Conservation (phyloP, 139 green algal species). For the Chlorella ohadii region DNA sequence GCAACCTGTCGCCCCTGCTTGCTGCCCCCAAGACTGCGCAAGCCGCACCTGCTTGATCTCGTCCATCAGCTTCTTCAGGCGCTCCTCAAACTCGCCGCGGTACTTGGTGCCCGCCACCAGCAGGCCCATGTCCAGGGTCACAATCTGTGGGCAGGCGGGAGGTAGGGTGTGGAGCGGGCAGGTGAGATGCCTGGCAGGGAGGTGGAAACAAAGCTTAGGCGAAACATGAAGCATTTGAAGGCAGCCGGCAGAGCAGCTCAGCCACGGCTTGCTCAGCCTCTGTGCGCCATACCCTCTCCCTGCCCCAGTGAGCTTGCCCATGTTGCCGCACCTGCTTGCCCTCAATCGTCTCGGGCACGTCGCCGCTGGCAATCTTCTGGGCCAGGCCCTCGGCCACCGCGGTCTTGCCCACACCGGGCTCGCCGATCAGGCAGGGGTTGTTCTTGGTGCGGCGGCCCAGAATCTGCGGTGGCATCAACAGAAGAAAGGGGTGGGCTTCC, state of each 20-base stretch:
- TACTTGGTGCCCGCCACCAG: conserved; percentile 99
- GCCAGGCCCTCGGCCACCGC: conserved; percentile 98
- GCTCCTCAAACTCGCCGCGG: conserved; percentile 99
- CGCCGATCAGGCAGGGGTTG: conserved; percentile 98
- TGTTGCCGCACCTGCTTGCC: conserved; percentile 86
- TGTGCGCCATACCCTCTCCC: no score
- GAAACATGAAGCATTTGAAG: no score
- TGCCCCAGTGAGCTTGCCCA: no score
- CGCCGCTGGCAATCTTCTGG: conserved; percentile 90
- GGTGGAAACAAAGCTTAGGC: no score
- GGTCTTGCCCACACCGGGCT: conserved; percentile 99
- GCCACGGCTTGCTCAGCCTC: no score
- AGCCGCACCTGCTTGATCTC: conserved; percentile 99
- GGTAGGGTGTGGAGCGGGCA: no score
- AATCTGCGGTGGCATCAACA: conserved; percentile 91
- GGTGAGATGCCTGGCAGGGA: no score
- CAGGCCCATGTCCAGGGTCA: conserved; percentile 99
- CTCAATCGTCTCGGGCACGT: conserved; percentile 99
- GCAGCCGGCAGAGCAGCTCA: no score
- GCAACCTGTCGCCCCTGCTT: no score
- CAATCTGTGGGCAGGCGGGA: conserved; percentile 65
- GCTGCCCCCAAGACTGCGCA: no score
- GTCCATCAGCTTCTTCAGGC: conserved; percentile 99
- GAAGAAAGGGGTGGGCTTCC: background rate
- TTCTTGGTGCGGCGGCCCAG: conserved; percentile 97